Evolutionary conservation across 139 green algal genomes (phyloP), one percentile per base, ranked within the genome.

Genomic region (Coelastrella sp.): DNA sequence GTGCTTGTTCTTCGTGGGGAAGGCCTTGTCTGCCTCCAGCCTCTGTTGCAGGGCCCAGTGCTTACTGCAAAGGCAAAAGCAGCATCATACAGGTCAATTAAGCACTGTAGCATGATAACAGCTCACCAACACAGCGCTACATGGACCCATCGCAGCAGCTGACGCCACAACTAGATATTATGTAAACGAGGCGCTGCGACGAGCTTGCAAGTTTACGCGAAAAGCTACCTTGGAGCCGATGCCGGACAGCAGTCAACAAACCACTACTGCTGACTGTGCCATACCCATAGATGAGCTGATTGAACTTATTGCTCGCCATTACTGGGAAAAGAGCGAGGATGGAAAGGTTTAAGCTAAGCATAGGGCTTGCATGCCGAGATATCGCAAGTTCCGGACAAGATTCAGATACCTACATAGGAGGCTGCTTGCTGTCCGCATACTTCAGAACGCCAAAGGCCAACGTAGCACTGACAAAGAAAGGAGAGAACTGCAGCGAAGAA

Each of bases 1-100:
- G 2, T 11, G 10, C 54, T 88, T 88, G 68, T 88, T 88, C 68
- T 80, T 32, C 2, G 68, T 80, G 54, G 83, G 83, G 20, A 56
- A 88, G 3, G 19, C 68, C 68, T 88, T 88, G n/a, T 88, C 83
- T 8, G 47, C 56, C 83, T 88, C 83, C 68, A 59, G 20, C 17
- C 83, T 47, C 66, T 59, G 56, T 73, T 88, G 83, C 68, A 73
- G 47, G 4, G 66, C 66, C 68, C 68, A 88, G 83, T 88, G 83
- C 19, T 88, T 80, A 7, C 83, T 88, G 83, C 81, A 87, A 47
- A 57, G 17, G 71, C 22, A 60, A 4, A 17, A 60, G 80, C n/a
- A 74, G 60, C 4, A 59, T 4, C 2, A 56, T 5, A 32, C 20
- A 74, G 4, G 20, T 57, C 19, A 85, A 22, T 7, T 23, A n/a